A percentile compares a stretch with the other conserved stretches of the same genome.
Conservation (phyloP, 2,329 filamentous ascomycete species). For the Monilinia laxa region DNA sequence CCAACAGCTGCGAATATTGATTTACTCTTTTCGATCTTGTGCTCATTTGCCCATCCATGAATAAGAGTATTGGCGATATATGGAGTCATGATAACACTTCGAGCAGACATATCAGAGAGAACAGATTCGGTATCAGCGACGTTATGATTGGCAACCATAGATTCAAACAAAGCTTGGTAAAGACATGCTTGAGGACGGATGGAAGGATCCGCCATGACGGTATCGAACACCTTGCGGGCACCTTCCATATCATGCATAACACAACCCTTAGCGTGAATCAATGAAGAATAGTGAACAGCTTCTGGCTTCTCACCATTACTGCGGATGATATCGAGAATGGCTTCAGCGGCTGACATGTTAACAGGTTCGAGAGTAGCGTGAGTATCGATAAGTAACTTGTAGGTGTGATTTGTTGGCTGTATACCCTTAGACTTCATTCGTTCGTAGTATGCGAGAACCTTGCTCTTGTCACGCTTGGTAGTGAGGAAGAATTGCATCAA, state of each 20-base stretch:
- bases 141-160: conserved; percentile 91
- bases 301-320: conserved; percentile 74
- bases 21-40: conserved; percentile 75
- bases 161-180: conserved; percentile 95
- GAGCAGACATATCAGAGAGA: conserved; percentile 71
- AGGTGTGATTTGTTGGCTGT: conserved; percentile 89
- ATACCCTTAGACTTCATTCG: conserved; percentile 89
- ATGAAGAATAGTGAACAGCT: conserved; percentile 90
- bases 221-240: conserved; percentile 78
- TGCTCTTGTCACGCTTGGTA: conserved; percentile 91
- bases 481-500: conserved; percentile 99
- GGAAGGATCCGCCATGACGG: conserved; percentile 65
- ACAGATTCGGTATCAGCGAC: conserved; percentile 74
- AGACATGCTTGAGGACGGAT: conserved; percentile 78
- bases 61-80: conserved; percentile 99
- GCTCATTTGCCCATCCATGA: conserved; percentile 88
- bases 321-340: conserved; percentile 76
- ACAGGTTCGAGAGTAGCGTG: conserved; percentile 91
- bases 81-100: conserved; percentile 80
- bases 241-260: conserved; percentile 88
- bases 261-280: conserved; percentile 95
- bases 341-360: conserved; percentile 83
- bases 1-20: conserved; percentile 78
- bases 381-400: conserved; percentile 94
- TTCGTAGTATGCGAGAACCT: conserved; percentile 92